Evolutionary conservation across 2,329 filamentous ascomycete species (phyloP).

Genomic region (Chaetomiaceae sp.): DNA sequence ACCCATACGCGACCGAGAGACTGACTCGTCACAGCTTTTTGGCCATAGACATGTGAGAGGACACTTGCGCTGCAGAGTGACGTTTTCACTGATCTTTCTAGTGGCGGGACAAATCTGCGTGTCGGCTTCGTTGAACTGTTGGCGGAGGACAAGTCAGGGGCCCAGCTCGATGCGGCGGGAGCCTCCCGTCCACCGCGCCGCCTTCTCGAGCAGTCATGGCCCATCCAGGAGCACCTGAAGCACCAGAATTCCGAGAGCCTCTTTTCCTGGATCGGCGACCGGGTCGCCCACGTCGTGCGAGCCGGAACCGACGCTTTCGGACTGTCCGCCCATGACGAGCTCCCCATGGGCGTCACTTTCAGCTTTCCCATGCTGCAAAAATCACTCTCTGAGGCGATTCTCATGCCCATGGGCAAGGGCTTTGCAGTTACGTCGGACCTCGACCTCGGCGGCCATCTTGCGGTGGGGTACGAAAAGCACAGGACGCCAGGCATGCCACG

Average conservation of each 20-base stretch:
- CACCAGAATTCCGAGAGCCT: constrained; percentile 67
- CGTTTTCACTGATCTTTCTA: constrained; percentile 23
- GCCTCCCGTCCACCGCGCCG: constrained; percentile 38
- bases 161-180: neutral
- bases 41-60: constrained; percentile 59
- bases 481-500: constrained; percentile 48
- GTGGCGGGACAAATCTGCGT: constrained; percentile 62
- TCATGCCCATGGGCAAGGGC: constrained; percentile 66
- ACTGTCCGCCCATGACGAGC: constrained; percentile 37
- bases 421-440: constrained; percentile 57
- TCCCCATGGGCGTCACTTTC: constrained; percentile 64
- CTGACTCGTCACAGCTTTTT: constrained; percentile 41
- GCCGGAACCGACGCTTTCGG: constrained; percentile 44
- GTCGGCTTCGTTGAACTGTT: constrained; percentile 61
- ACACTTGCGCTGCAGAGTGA: neutral
- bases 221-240: constrained; percentile 67
- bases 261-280: constrained; percentile 75
- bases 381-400: constrained; percentile 54
- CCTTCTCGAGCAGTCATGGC: constrained; percentile 64
- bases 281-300: constrained; percentile 66
- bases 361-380: constrained; percentile 64
- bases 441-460: constrained; percentile 54
- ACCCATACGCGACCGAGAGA: constrained; percentile 9
- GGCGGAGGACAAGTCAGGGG: constrained; percentile 28
- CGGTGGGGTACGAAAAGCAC: constrained; percentile 52